Evolutionary conservation across 495 filamentous ascomycete genomes (phyloP).

Genomic region (Hypoxylon lienhwacheense): DNA sequence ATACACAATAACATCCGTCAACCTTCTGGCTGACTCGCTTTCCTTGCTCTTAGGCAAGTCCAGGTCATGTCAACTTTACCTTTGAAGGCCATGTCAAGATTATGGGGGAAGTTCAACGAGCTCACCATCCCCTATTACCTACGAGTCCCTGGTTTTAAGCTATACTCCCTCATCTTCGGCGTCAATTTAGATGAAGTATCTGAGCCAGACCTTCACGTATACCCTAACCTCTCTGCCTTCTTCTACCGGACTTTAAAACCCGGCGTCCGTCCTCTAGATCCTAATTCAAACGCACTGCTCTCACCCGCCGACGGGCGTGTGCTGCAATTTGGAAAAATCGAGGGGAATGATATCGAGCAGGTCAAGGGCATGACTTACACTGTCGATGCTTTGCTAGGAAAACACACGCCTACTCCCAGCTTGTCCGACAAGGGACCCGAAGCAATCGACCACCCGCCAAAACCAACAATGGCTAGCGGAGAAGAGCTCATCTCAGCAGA

Average conservation of each 20-base stretch:
- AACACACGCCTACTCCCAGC: constrained; percentile 52
- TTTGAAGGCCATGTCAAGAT: constrained; percentile 85
- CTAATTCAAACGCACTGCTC: constrained; percentile 73
- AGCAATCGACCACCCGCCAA: constrained; percentile 15
- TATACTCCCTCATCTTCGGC: constrained; percentile 91
- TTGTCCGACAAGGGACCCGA: constrained; percentile 37
- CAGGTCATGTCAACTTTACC: constrained; percentile 96
- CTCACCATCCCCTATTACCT: constrained; percentile 86
- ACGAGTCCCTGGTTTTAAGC: constrained; percentile 88
- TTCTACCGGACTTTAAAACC: constrained; percentile 95
- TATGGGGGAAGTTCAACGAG: constrained; percentile 97
- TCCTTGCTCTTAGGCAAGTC: constrained; percentile 76
- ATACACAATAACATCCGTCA: not conserved
- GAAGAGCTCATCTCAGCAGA: constrained; percentile 72
- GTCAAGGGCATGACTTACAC: constrained; percentile 99
- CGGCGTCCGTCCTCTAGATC: constrained; percentile 82
- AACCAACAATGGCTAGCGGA: constrained; percentile 41
- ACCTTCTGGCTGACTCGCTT: constrained; percentile 13
- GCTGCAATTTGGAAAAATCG: constrained; percentile 88
- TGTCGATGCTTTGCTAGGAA: constrained; percentile 86
- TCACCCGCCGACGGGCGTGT: constrained; percentile 89
- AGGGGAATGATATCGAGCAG: constrained; percentile 94
- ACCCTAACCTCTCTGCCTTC: constrained; percentile 92
- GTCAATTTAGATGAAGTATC: constrained; percentile 88
- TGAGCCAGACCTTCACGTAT: constrained; percentile 83